Base-by-base conservation (phyloP, 345 rosid species). In the Murraya koenigii region DNA sequence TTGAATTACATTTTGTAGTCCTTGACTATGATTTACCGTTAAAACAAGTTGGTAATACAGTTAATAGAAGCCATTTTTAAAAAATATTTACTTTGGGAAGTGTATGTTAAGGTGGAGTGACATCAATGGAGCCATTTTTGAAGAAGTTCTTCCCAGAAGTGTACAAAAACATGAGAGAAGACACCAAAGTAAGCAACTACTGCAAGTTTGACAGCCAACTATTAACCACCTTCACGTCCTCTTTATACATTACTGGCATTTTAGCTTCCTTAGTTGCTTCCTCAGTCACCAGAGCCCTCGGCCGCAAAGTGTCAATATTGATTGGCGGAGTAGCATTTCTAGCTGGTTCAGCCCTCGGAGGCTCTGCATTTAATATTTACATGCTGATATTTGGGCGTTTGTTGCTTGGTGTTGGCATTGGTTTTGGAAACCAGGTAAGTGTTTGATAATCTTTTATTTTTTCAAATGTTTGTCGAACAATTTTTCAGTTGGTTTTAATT, bases 391-490 rank as follows among this genome's bases (percentile, higher is more conserved):
- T 91, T 20, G 95, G 97, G 3, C 91, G 93, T 33, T 76, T 89
- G 63, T 81, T 94, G 79, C 93, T 91, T 1, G 98, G 94, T 0
- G 78, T 94, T 30, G 93, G 98, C 1, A 86, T 92, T 8, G 95
- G 97, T 33, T 92, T 92, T 28, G 86, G 92, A 10, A 94, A 94
- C 79, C 93, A 94, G 94, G 97, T 90, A 63, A 20, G 26, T 39
- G 56, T 23, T 35, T 49, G 35, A 68, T 68, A 44, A 44, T 68
- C 49, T 13, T 11, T 44, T 44, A 3, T 44, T 44, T 39, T 44
- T 11, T 41, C 49, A 13, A 44, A 44, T 44, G 17, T 44, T 41
- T 28, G 8, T 66, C 2, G 5, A 39, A 66, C 9, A 39, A 22
- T 44, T 66, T 63, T 28, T 63, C 38, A n/a, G 11, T 36, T 66